These are phyloP conservation scores for Tulasnella sp. DNA, from an alignment of 768 basidiomycete species.

Conservation along the genomic window DNA sequence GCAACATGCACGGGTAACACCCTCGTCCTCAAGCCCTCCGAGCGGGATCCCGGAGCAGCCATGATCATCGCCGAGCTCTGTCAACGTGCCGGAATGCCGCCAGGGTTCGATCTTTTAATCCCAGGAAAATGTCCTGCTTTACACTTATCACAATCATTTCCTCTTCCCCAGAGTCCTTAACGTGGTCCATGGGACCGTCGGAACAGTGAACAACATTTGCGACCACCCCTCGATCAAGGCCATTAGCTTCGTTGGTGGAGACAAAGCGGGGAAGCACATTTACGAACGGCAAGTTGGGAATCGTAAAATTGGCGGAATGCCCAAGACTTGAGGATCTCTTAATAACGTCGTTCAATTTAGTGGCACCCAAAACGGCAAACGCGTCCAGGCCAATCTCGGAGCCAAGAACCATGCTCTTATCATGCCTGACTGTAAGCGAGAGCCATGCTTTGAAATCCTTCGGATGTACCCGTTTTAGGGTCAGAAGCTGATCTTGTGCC, in stretches of 20 bases:
- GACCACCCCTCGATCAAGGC: slow-evolving; percentile 89
- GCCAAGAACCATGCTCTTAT: slow-evolving; percentile 94
- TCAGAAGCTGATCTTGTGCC: neutral
- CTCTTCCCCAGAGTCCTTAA: slow-evolving; percentile 63
- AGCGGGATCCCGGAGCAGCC: slow-evolving; percentile 93
- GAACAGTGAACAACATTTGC: slow-evolving; percentile 90
- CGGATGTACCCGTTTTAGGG: neutral
- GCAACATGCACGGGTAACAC: slow-evolving; percentile 89
- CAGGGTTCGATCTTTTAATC: neutral
- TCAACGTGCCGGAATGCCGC: slow-evolving; percentile 57
- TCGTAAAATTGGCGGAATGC: neutral
- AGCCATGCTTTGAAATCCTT: neutral
- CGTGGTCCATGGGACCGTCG: slow-evolving; percentile 83
- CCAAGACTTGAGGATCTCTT: neutral
- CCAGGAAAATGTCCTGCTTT: too few species aligned
- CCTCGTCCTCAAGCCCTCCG: slow-evolving; percentile 89
- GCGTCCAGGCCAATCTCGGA: slow-evolving; percentile 83
- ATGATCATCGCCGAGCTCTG: slow-evolving; percentile 98
- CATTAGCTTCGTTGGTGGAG: slow-evolving; percentile 94
- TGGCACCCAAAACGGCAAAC: slow-evolving; percentile 80
- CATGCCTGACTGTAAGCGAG: slow-evolving; percentile 79
- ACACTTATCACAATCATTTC: slow-evolving; percentile 20
- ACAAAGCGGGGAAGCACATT: slow-evolving; percentile 89
- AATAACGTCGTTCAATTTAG: slow-evolving; percentile 34
- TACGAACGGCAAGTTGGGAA: slow-evolving; percentile 60